These are phyloP conservation scores for Asterionellopsis glacialis DNA, from an alignment of 108 stramenopile genomes.

Conservation along the genomic window DNA sequence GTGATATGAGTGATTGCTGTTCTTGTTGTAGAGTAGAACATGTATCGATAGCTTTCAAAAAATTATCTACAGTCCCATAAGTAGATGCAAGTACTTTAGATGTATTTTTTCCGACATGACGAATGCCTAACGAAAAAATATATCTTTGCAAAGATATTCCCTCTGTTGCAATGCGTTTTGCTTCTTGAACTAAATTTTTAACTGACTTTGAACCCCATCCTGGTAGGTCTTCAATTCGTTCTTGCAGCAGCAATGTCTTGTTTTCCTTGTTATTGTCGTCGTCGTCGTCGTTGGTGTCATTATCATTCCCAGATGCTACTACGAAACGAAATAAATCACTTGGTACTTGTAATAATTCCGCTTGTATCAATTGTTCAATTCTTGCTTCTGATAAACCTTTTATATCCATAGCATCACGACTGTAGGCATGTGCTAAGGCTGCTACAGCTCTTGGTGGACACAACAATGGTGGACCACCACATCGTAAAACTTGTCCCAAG, in stretches of 20 bases:
- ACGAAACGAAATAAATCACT: constrained; percentile 54
- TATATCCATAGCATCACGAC: constrained; percentile 73
- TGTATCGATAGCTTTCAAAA: constrained; percentile 47
- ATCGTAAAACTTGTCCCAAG: constrained; percentile 66
- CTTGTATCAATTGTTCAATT: constrained; percentile 54
- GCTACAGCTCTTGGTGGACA: constrained; percentile 74
- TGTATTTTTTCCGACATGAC: constrained; percentile 61
- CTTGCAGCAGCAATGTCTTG: no score
- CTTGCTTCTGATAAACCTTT: constrained; percentile 68
- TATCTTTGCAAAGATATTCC: constrained; percentile 63
- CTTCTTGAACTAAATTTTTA: constrained; percentile 42
- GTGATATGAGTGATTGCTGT: neutral
- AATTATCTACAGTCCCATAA: constrained; percentile 49
- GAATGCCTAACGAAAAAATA: constrained; percentile 72
- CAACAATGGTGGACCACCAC: constrained; percentile 63
- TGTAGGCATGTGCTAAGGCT: constrained; percentile 68
- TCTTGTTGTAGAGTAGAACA: constrained; percentile 18
- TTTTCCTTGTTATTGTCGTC: neutral
- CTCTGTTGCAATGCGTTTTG: constrained; percentile 28
- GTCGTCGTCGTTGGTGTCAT: neutral
- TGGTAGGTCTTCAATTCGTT: constrained; percentile 40
- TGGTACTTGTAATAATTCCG: constrained; percentile 47
- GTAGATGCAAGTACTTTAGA: constrained; percentile 59
- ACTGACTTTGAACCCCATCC: constrained; percentile 79
- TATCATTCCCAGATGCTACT: constrained; percentile 15